Percentiles rank a stretch among this genome's conserved stretches.
These are phyloP conservation scores for Anthracocystis panici-leucophaei DNA, from an alignment of 1,284 basidiomycete genomes.

Conservation along the genomic window DNA sequence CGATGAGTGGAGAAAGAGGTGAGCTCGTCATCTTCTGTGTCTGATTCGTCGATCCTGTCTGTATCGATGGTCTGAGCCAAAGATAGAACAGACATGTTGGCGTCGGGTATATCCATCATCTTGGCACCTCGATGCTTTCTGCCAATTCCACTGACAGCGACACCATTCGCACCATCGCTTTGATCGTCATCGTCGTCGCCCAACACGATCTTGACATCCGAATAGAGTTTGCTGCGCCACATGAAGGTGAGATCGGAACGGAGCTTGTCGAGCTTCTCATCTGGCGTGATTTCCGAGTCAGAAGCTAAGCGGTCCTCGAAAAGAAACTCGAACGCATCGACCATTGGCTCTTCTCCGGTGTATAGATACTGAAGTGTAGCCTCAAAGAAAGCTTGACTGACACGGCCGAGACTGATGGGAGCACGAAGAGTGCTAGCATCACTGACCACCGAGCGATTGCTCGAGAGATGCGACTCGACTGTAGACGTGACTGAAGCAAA, in stretches of 20 bases:
- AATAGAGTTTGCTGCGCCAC: slow-evolving; percentile 66
- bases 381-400: slow-evolving; percentile 57
- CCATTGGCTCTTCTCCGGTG: slow-evolving; percentile 60
- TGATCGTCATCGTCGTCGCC: slow-evolving; percentile 40
- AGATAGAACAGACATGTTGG: slow-evolving; percentile 52
- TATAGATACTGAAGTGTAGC: slow-evolving; percentile 62
- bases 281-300: slow-evolving; percentile 73
- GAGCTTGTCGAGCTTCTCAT: slow-evolving; percentile 86
- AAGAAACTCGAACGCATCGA: slow-evolving; percentile 60
- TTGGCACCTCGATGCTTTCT: slow-evolving; percentile 8
- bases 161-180: neutral
- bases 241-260: slow-evolving; percentile 70
- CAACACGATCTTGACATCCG: slow-evolving; percentile 60
- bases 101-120: slow-evolving; percentile 54
- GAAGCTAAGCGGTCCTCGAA: slow-evolving; percentile 53
- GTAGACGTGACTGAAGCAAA: slow-evolving; percentile 36
- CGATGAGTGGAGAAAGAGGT: slow-evolving; percentile 84
- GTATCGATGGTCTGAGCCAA: slow-evolving; percentile 47
- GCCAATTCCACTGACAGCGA: neutral
- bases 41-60: slow-evolving; percentile 31
- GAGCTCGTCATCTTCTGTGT: slow-evolving; percentile 51
- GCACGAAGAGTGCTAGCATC: slow-evolving; percentile 48
- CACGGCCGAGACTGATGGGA: slow-evolving; percentile 52
- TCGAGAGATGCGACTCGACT: slow-evolving; percentile 22
- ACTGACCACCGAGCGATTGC: slow-evolving; percentile 35